Conservation (phyloP, 2,329 filamentous ascomycete genomes). For the Fusarium graminum region DNA sequence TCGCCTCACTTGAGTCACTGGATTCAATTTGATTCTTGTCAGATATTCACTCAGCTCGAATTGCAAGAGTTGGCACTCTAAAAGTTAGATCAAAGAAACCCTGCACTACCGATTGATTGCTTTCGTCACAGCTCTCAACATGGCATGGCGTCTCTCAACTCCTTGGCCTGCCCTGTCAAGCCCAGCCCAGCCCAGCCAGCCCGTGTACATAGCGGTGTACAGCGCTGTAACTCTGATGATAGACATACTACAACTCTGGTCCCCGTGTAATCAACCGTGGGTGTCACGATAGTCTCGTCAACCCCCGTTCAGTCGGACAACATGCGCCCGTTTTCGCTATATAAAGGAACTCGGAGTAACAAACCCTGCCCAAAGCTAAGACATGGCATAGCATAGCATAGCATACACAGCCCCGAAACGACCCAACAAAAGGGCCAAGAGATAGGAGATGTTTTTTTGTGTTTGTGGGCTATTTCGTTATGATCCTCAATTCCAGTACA, state of each 20-base stretch:
- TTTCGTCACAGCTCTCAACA: conserved; percentile 9
- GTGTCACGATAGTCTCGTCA: conserved; percentile 10
- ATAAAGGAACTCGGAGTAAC: conserved; percentile 19
- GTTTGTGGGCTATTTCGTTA: background rate
- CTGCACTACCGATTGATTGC: conserved; percentile 11
- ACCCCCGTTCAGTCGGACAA: conserved; percentile 19
- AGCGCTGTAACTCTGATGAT: background rate
- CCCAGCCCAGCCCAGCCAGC: background rate
- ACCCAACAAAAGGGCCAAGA: background rate
- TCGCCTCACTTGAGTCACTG: conserved; percentile 10
- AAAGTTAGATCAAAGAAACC: conserved; percentile 10
- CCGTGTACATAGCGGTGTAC: conserved; percentile 7
- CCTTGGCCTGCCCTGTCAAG: background rate
- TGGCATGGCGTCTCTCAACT: background rate
- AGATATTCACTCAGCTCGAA: background rate
- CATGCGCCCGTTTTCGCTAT: conserved; percentile 21
- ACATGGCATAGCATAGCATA: background rate
- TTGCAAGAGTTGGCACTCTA: background rate
- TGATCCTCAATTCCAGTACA: background rate
- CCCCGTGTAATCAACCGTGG: background rate
- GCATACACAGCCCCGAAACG: conserved; percentile 4
- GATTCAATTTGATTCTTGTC: background rate
- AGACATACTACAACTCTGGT: background rate
- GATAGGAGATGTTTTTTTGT: background rate
- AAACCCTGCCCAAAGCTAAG: background rate